Base-by-base conservation (phyloP, 2,329 filamentous ascomycete genomes). In the Colletotrichum orchidophilum region DNA sequence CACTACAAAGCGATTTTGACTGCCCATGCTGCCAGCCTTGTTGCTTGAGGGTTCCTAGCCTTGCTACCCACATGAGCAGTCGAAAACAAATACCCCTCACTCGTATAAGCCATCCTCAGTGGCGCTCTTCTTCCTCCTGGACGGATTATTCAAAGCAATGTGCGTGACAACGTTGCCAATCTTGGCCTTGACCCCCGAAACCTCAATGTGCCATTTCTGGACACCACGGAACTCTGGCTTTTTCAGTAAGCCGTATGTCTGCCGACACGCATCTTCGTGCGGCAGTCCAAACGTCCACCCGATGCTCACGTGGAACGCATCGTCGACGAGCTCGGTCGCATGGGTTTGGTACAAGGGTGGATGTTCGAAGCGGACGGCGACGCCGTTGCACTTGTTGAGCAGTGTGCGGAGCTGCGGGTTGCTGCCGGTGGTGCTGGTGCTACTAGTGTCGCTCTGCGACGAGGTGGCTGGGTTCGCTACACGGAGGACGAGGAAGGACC, bases 281-380 rank as follows among this genome's bases (percentile, higher is more conserved):
- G 90, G 91, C 52, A 83, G 79, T 11, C 84, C 80, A 73, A 96
- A 86, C 1, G 89, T 92, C 96, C 96, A 98, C 0, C 92, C 96
- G 66, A 99, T 90, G 55, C 95, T 97, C 71, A 98, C 84, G 81
- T 99, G 96, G 77, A 98, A 98, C 26, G 88, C 89, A 59, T 86
- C 80, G 5, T 76, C 75, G 9, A 79, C 74, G 58, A 73, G 39
- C 75, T 78, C 42, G 31, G 67, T 63, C 18, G 33, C 49, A 13
- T 73, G 63, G 24, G 62, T 60, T 66, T 83, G 80, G 80, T 98
- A 98, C 1, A 98, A 86, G 27, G 87, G 81, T 1, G 93, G 91
- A 77, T 97, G 94, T 0, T 85, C 85, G 78, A 91, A 92, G 1
- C 77, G 78, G 24, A 83, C 80, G 3, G 91, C 89, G 1, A 90